These are phyloP conservation scores for Parachaetomium inaequale DNA, from an alignment of 495 filamentous ascomycete genomes.

Conservation along the genomic window DNA sequence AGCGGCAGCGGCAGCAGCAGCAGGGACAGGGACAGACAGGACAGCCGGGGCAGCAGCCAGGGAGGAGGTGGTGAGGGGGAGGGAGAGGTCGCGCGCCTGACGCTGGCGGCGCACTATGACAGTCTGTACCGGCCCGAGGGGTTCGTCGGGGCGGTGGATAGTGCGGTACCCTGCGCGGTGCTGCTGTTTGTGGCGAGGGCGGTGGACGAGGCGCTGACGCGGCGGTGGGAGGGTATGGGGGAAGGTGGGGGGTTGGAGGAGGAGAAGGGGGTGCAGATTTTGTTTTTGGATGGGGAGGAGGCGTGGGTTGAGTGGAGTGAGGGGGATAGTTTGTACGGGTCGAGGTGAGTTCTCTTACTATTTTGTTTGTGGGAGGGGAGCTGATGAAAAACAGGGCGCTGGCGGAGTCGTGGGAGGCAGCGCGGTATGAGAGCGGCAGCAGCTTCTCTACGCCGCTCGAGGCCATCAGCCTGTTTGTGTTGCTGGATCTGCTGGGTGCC, in stretches of 20 bases:
- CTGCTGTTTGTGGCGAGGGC: slow-evolving; percentile 79
- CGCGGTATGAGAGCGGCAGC: slow-evolving; percentile 17
- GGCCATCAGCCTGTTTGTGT: slow-evolving; percentile 81
- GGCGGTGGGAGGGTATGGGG: slow-evolving; percentile 75
- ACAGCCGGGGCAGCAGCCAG: too few species aligned
- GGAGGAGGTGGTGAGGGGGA: not conserved
- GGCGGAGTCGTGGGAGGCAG: slow-evolving; percentile 27
- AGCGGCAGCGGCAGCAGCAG: slow-evolving; percentile 7
- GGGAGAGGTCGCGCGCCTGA: slow-evolving; percentile 75
- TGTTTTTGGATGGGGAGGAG: slow-evolving; percentile 93
- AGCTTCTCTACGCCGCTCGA: slow-evolving; percentile 58
- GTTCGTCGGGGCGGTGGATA: slow-evolving; percentile 92
- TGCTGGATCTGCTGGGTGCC: slow-evolving; percentile 86
- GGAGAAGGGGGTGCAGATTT: slow-evolving; percentile 79
- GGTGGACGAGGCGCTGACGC: slow-evolving; percentile 71
- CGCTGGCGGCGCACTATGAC: slow-evolving; percentile 93
- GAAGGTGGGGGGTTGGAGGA: slow-evolving; percentile 43
- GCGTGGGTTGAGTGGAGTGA: slow-evolving; percentile 77
- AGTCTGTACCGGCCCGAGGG: slow-evolving; percentile 75
- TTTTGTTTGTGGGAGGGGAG: not conserved
- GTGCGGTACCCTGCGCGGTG: slow-evolving; percentile 89
- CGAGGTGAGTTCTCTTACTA: slow-evolving; percentile 50
- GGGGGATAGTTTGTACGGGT: slow-evolving; percentile 81
- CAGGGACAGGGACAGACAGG: too few species aligned
- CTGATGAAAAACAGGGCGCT: slow-evolving; percentile 22